Evolutionary conservation across 2,329 filamentous ascomycete genomes (phyloP).

Genomic region (Paraconiothyrium sp.): DNA sequence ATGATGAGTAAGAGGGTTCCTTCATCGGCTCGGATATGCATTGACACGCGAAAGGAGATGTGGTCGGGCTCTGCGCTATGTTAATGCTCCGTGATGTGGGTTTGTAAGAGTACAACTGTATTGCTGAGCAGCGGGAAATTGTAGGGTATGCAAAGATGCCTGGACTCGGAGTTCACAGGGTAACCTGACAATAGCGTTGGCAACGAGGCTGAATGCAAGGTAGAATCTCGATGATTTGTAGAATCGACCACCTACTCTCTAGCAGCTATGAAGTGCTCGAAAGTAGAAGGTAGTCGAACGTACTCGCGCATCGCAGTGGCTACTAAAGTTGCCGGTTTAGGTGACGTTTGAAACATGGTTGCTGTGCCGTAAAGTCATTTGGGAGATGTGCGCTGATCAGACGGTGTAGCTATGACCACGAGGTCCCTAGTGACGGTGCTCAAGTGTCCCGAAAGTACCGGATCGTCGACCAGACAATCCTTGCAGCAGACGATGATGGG

Average conservation of each 20-base stretch:
- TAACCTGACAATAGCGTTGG: background rate
- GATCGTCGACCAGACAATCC: background rate
- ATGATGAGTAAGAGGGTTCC: slow-evolving; percentile 11
- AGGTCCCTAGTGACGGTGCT: background rate
- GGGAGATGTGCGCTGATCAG: background rate
- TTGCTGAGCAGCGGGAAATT: background rate
- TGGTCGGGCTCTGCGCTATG: background rate
- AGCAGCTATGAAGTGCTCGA: background rate
- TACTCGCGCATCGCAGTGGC: background rate
- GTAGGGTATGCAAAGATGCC: slow-evolving; percentile 9
- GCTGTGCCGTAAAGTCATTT: background rate
- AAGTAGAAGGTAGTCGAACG: background rate
- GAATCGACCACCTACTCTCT: no score
- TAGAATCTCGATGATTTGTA: background rate
- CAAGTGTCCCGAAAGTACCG: background rate
- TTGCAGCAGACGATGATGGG: background rate
- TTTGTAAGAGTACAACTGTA: background rate
- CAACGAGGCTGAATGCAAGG: slow-evolving; percentile 6
- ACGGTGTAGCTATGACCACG: background rate
- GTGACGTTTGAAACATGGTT: background rate
- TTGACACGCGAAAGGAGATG: background rate
- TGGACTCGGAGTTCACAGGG: slow-evolving; percentile 5
- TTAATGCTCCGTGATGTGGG: background rate
- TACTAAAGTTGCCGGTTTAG: background rate
- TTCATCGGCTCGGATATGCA: background rate